phyloP scores from a whole-genome alignment of 2,329 filamentous ascomycete genomes.

The Penicillium frequentans region DNA sequence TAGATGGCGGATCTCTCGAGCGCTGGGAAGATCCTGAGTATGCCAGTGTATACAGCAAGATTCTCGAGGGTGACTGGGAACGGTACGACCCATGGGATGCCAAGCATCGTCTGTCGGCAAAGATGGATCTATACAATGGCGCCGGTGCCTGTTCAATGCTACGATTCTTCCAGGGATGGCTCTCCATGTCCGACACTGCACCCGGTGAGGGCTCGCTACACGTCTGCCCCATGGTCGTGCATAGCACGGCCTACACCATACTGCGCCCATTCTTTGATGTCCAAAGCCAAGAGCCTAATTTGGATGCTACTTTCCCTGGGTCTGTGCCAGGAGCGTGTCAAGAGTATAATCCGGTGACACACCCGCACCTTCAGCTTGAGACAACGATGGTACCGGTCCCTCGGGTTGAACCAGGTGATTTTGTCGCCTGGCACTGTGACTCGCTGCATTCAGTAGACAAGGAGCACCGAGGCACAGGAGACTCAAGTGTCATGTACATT shows the following conservation, averaged over 20 bases:
- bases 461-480: constrained; percentile 66
- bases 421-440: constrained; percentile 78
- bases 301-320: constrained; percentile 61
- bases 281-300: constrained; percentile 42
- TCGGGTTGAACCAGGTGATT: constrained; percentile 69
- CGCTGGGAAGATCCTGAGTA: constrained; percentile 73
- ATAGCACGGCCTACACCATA: constrained; percentile 76
- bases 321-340: constrained; percentile 68
- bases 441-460: constrained; percentile 80
- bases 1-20: constrained; percentile 73
- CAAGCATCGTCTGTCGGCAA: constrained; percentile 64
- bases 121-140: constrained; percentile 75
- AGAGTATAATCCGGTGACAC: constrained; percentile 63
- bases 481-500: constrained; percentile 87
- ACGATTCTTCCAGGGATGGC: constrained; percentile 87
- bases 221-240: constrained; percentile 74
- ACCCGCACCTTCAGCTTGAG: constrained; percentile 69
- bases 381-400: constrained; percentile 72
- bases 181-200: constrained; percentile 69
- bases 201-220: constrained; percentile 77
- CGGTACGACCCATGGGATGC: constrained; percentile 80
- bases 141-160: constrained; percentile 82
- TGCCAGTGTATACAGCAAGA: constrained; percentile 68
- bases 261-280: constrained; percentile 80
- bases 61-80: constrained; percentile 78